Conservation (phyloP, 192 early-diverging fungal genomes). For the Dissophora globulifera region DNA sequence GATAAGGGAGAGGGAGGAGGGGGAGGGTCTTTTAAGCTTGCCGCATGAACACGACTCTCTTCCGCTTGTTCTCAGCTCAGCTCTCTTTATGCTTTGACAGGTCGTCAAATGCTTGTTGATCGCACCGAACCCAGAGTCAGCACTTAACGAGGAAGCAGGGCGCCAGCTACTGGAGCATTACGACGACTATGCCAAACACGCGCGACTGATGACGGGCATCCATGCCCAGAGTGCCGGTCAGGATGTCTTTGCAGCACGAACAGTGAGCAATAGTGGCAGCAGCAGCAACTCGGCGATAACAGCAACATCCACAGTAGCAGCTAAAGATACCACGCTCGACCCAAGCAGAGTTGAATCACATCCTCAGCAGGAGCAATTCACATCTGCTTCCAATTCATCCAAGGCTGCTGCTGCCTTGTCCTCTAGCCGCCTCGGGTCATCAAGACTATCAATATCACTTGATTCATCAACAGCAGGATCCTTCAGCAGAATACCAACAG, state of each 20-base stretch:
- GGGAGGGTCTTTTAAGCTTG: too few species aligned
- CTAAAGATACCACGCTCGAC: not conserved
- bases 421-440: too few species aligned
- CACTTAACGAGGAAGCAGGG: constrained; percentile 96
- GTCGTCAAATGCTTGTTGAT: constrained; percentile 96
- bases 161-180: constrained; percentile 89
- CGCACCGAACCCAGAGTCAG: constrained; percentile 94
- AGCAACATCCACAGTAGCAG: not conserved
- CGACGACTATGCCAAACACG: constrained; percentile 83
- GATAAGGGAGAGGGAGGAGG: too few species aligned
- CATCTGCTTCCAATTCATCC: too few species aligned
- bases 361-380: too few species aligned
- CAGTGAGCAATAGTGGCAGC: too few species aligned
- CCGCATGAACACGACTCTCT: too few species aligned
- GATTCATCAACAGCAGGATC: too few species aligned
- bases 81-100: constrained; percentile 52
- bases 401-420: too few species aligned
- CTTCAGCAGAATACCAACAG: not conserved
- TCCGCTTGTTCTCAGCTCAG: not conserved
- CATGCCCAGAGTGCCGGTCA: constrained; percentile 68
- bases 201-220: constrained; percentile 80
- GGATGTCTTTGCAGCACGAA: not conserved
- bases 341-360: too few species aligned
- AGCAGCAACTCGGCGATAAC: not conserved
- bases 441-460: too few species aligned